Percentiles rank a stretch among this genome's conserved stretches.
phyloP scores from a whole-genome alignment of 2,329 filamentous ascomycete genomes.

The Pseudovirgaria hyperparasitica region DNA sequence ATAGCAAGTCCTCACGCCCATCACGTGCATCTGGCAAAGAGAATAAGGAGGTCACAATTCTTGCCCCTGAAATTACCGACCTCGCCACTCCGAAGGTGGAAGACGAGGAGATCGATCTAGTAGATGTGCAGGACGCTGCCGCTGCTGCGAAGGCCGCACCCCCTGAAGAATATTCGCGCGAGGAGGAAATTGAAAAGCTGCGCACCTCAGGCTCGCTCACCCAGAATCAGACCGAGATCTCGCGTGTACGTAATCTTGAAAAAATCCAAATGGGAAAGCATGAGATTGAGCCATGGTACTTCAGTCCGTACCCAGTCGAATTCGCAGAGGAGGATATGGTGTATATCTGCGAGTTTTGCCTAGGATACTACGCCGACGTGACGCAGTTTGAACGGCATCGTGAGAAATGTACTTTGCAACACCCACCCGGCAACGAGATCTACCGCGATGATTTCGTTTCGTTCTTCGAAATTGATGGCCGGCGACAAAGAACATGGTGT shows the following conservation, averaged over 20 bases:
- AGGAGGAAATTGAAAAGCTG: slow-evolving; percentile 93
- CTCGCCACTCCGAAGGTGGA: slow-evolving; percentile 36
- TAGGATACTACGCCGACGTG: slow-evolving; percentile 76
- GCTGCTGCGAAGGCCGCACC: slow-evolving; percentile 39
- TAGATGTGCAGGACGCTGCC: slow-evolving; percentile 39
- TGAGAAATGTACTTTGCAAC: slow-evolving; percentile 76
- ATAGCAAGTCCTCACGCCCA: slow-evolving; percentile 32
- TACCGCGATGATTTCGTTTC: slow-evolving; percentile 90
- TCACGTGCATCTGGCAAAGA: slow-evolving; percentile 49
- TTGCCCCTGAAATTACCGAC: slow-evolving; percentile 33
- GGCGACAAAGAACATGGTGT: slow-evolving; percentile 89
- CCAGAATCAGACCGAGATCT: slow-evolving; percentile 93
- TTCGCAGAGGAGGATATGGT: slow-evolving; percentile 84
- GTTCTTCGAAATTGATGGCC: slow-evolving; percentile 94
- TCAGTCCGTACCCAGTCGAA: slow-evolving; percentile 85
- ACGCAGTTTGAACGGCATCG: slow-evolving; percentile 79
- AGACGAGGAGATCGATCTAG: slow-evolving; percentile 38
- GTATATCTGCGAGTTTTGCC: slow-evolving; percentile 94
- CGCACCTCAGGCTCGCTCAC: slow-evolving; percentile 96
- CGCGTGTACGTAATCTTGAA: slow-evolving; percentile 86
- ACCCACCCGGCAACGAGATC: slow-evolving; percentile 95
- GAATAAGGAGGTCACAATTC: slow-evolving; percentile 37
- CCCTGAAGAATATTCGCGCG: slow-evolving; percentile 52
- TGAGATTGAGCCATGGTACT: slow-evolving; percentile 97
- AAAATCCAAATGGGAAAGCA: slow-evolving; percentile 87